A percentile compares a stretch with the other conserved stretches of the same genome.
These are phyloP conservation scores for Saccharata proteae DNA, from an alignment of 2,329 filamentous ascomycete species.

Conservation along the genomic window DNA sequence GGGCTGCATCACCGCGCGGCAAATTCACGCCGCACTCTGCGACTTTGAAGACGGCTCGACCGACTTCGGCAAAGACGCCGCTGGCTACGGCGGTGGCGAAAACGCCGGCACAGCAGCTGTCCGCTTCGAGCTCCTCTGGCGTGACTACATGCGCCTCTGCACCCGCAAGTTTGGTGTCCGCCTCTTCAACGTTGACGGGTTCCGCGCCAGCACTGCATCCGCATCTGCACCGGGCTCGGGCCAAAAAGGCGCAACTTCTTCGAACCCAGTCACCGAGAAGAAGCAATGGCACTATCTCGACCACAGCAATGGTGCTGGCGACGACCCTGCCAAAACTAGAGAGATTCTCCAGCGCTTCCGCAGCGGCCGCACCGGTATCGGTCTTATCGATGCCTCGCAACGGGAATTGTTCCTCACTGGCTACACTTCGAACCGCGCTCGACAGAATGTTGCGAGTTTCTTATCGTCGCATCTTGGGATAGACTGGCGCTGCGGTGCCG, in stretches of 20 bases:
- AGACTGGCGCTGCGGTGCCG: constrained; percentile 70
- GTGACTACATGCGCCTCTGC: constrained; percentile 72
- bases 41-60: constrained; percentile 54
- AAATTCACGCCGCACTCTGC: constrained; percentile 55
- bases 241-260: too few relatives aligned
- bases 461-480: constrained; percentile 60
- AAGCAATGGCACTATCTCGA: constrained; percentile 21
- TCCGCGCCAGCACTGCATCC: constrained; percentile 38
- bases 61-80: constrained; percentile 21
- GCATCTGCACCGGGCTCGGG: constrained; percentile 11
- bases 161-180: constrained; percentile 54
- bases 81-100: constrained; percentile 57
- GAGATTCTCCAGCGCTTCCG: constrained; percentile 45
- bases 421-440: constrained; percentile 63
- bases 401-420: constrained; percentile 64
- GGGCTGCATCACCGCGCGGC: constrained; percentile 60
- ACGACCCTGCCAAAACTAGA: constrained; percentile 30
- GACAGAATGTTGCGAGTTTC: constrained; percentile 68
- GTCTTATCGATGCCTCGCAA: constrained; percentile 65
- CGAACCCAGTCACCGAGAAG: too few relatives aligned
- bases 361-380: constrained; percentile 59
- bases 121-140: constrained; percentile 63
- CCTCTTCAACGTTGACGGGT: constrained; percentile 55
- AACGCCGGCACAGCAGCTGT: constrained; percentile 59
- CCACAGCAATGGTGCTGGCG: constrained; percentile 20